Evolutionary conservation across 306 rosid species (phyloP).

Genomic region (Echinosophora koreensis): DNA sequence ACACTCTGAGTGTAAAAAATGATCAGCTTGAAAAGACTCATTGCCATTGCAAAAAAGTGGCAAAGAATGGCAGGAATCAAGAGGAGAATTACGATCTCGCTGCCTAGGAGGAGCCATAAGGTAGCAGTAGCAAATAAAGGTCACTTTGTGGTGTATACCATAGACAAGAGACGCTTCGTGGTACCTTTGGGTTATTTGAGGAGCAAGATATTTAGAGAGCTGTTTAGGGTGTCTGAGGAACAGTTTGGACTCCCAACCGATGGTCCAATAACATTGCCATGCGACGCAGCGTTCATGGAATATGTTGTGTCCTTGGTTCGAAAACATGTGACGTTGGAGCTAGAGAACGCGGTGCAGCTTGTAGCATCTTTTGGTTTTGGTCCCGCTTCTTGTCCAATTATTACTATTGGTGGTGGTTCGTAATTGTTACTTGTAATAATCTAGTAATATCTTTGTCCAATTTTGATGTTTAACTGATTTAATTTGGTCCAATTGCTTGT

Average conservation of each 20-base stretch:
- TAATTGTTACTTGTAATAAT: not conserved
- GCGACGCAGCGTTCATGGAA: slow-evolving; percentile 45
- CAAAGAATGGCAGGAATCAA: slow-evolving; percentile 41
- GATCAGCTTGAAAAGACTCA: slow-evolving; percentile 43
- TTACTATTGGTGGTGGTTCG: not conserved
- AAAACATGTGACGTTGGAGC: slow-evolving; percentile 23
- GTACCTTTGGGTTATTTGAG: slow-evolving; percentile 47
- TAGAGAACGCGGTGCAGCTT: slow-evolving; percentile 37
- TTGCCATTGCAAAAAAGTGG: slow-evolving; percentile 50
- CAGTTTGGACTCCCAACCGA: slow-evolving; percentile 47
- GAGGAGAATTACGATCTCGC: slow-evolving; percentile 21
- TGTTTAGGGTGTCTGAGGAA: slow-evolving; percentile 47
- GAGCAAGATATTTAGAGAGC: slow-evolving; percentile 40
- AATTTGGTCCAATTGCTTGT: not conserved
- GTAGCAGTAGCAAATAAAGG: slow-evolving; percentile 39
- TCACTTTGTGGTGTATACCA: slow-evolving; percentile 48
- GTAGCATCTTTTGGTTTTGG: slow-evolving; percentile 22
- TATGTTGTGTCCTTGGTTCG: slow-evolving; percentile 37
- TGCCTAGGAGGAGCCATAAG: slow-evolving; percentile 19
- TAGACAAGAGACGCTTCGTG: slow-evolving; percentile 44
- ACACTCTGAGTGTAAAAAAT: not conserved
- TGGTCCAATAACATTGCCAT: slow-evolving; percentile 51
- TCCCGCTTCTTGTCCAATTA: slow-evolving; percentile 10
- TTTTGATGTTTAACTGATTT: not conserved
- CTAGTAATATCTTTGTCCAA: not conserved